Percentiles rank a stretch among this genome's conserved stretches.
Evolutionary conservation across 805 yeast genomes (phyloP).

Genomic region (Metschnikowia bowlesiae): DNA sequence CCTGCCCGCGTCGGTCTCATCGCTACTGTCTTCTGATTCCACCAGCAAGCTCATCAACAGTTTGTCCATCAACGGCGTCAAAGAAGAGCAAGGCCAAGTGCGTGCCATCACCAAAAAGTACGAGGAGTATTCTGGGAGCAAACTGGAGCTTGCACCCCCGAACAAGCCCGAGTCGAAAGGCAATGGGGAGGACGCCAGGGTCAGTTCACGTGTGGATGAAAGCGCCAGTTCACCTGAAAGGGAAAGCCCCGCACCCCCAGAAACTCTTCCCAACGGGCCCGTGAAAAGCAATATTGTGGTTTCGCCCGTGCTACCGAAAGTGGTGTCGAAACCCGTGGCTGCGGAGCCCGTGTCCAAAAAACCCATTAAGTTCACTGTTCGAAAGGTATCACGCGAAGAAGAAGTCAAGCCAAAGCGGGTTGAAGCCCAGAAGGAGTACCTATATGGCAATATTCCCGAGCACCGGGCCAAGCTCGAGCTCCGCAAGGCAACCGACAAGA

Average conservation of each 20-base stretch:
- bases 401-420: background rate
- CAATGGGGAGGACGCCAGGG: background rate
- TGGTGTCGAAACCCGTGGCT: constrained; percentile 5
- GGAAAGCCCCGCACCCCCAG: background rate
- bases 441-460: constrained; percentile 18
- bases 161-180: background rate
- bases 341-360: constrained; percentile 6
- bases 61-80: constrained; percentile 9
- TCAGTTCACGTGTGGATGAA: too few species aligned
- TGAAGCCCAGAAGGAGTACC: constrained; percentile 4
- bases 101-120: constrained; percentile 3
- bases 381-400: constrained; percentile 17
- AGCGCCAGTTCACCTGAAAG: too few species aligned
- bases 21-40: constrained; percentile 16
- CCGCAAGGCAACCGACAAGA: constrained; percentile 10
- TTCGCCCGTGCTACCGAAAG: constrained; percentile 9
- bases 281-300: background rate
- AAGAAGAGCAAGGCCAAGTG: background rate
- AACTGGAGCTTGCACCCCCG: background rate
- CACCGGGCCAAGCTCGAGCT: constrained; percentile 11
- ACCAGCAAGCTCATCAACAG: constrained; percentile 13
- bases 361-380: constrained; percentile 19
- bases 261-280: background rate
- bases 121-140: background rate
- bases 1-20: constrained; percentile 8